Base-by-base conservation (phyloP, 2,329 filamentous ascomycete species). In the Xylaria sp. region DNA sequence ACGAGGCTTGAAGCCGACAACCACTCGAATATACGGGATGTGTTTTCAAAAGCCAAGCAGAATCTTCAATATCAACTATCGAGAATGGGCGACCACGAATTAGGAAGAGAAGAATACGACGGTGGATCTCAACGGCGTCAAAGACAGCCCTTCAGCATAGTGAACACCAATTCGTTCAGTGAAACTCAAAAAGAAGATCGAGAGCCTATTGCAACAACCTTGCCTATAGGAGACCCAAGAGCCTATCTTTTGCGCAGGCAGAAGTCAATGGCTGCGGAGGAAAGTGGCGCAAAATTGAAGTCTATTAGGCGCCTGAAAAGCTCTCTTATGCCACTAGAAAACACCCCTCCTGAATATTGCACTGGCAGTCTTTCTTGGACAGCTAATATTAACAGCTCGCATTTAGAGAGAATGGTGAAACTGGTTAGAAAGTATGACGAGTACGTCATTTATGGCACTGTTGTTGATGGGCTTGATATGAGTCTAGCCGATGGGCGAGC, bases 241-340 rank as follows among this genome's bases (percentile, higher is more conserved):
- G 75, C 77, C 24, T 79, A 79, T 59, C 74, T 79, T 24, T 60
- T 78, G 21, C 75, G 77, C 9, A 72, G 75, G 53, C 77, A 79
- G 61, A 79, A 77, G 57, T 78, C 76, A 0, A 69, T 75, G 42
- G 72, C 71, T 45, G 69, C 70, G 39, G 71, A 69, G 21, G 69
- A 66, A 34, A 63, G n/a, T 9, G 48, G 32, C 9, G 32, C 61
- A 17, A 71, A 63, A 19, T 68, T 65, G 30, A 74, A 34, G 65
- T 78, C 73, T 51, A 30, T 72, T 32, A 75, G 72, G 50, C 75
- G 76, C 27, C 11, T 74, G 30, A 78, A 78, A 61, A 78, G 75
- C 34, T 72, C 64, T 53, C 72, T 78, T 17, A 50, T 78, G 63
- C 78, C 77, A 11, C 60, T 79, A 3, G 76, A 78, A 57, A 75